phyloP scores from a whole-genome alignment of 805 yeast genomes.

The Saccharomycopsis oosterbeekiorum region DNA sequence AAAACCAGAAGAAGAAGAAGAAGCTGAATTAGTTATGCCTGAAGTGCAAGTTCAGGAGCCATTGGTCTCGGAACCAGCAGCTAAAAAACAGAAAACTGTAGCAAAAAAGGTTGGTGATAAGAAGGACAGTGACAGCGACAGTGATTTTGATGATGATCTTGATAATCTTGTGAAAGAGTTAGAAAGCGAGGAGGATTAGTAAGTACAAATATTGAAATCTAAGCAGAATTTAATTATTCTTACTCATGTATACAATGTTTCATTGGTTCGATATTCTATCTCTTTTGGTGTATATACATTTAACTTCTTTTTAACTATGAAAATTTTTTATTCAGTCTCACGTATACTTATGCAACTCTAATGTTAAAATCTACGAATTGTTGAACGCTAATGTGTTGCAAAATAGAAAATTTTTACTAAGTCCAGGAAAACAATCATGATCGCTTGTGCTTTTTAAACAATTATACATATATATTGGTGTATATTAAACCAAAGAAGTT shows the following conservation, averaged over 20 bases:
- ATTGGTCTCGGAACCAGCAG: not conserved
- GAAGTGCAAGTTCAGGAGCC: not conserved
- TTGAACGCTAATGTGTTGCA: too few species aligned
- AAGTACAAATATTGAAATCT: not conserved
- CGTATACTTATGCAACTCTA: too few species aligned
- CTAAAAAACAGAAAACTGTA: conserved; percentile 5
- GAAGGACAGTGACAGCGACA: conserved; percentile 11
- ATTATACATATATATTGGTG: too few species aligned
- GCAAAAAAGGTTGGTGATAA: not conserved
- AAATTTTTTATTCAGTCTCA: too few species aligned
- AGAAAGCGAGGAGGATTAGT: conserved; percentile 14
- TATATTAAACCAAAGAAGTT: too few species aligned
- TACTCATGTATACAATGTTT: not conserved
- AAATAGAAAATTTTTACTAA: too few species aligned
- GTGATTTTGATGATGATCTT: conserved; percentile 16
- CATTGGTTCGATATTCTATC: too few species aligned
- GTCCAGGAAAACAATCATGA: too few species aligned
- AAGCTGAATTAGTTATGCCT: not conserved
- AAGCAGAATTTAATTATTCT: not conserved
- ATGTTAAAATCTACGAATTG: too few species aligned
- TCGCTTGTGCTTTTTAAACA: too few species aligned
- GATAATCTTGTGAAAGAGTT: conserved; percentile 16
- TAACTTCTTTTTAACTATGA: too few species aligned
- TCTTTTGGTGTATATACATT: too few species aligned
- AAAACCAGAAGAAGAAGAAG: not conserved